Percentiles rank a stretch among this genome's conserved stretches.
These are phyloP conservation scores for Adansonia madagascariensis DNA, from an alignment of 441 rosid species.

Conservation along the genomic window DNA sequence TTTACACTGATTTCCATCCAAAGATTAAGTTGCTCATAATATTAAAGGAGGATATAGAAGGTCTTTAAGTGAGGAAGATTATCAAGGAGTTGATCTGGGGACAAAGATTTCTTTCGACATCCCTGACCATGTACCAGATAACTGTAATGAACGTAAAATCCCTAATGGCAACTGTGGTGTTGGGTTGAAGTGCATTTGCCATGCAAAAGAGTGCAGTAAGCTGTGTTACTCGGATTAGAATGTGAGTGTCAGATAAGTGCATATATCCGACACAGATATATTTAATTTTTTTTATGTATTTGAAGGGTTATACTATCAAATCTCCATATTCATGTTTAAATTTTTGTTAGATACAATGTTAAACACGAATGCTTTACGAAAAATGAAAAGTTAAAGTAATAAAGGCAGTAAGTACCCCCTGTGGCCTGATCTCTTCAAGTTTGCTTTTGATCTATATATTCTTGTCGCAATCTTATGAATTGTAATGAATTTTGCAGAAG, in stretches of 20 bases:
- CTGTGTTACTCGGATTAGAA: not conserved
- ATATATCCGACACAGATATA: too few relatives aligned
- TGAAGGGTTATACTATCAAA: too few relatives aligned
- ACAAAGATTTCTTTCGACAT: slow-evolving; percentile 57
- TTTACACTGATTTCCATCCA: slow-evolving; percentile 41
- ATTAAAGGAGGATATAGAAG: slow-evolving; percentile 36
- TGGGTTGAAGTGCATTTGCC: slow-evolving; percentile 67
- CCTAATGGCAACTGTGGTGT: slow-evolving; percentile 67
- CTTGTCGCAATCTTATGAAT: slow-evolving; percentile 7
- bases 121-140: slow-evolving; percentile 54
- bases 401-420: not conserved
- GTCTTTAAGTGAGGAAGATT: slow-evolving; percentile 25
- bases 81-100: slow-evolving; percentile 38
- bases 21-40: slow-evolving; percentile 45
- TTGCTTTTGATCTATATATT: slow-evolving; percentile 4
- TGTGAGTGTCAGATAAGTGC: too few relatives aligned
- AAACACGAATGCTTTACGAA: too few relatives aligned
- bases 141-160: slow-evolving; percentile 56
- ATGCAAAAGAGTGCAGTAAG: slow-evolving; percentile 68
- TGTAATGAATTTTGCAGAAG: slow-evolving; percentile 40
- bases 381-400: too few relatives aligned
- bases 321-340: not conserved
- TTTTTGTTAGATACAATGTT: too few relatives aligned
- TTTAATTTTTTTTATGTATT: too few relatives aligned
- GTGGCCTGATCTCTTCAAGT: not conserved